phyloP scores from a whole-genome alignment of 306 rosid species.

The Arachis hypogaea region DNA sequence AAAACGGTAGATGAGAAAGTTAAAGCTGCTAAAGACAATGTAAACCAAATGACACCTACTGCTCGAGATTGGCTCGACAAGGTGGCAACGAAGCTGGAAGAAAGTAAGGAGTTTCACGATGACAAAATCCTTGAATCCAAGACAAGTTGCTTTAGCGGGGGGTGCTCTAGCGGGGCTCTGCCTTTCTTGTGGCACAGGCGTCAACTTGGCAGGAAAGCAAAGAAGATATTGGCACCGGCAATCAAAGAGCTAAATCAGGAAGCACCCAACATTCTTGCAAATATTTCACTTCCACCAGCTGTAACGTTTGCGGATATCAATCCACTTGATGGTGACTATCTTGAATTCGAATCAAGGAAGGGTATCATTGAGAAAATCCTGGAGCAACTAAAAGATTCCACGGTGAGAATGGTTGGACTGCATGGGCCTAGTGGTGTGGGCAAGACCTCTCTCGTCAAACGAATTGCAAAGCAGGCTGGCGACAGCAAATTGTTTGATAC shows the following conservation, averaged over 20 bases:
- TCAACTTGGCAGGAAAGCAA: not conserved
- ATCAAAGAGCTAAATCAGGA: not conserved
- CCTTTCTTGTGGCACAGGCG: not conserved
- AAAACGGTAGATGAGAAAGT: not conserved
- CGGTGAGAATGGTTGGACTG: not conserved
- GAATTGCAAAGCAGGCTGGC: not conserved
- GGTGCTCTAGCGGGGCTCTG: not conserved
- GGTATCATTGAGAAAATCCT: not conserved
- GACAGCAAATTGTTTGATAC: not conserved
- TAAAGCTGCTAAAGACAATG: not conserved
- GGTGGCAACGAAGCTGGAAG: no score
- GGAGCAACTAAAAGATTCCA: not conserved
- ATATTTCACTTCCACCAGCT: not conserved
- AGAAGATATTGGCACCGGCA: not conserved
- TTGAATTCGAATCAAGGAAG: not conserved
- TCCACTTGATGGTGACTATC: not conserved
- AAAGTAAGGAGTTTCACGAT: no score
- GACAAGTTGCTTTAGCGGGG: not conserved
- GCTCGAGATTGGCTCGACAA: no score
- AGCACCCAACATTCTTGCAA: not conserved
- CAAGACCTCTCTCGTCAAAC: conserved; percentile 5
- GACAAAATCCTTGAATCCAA: no score
- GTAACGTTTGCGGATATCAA: not conserved
- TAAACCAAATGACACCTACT: no score
- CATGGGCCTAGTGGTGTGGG: conserved; percentile 21